A percentile compares a stretch with the other conserved stretches of the same genome.
These are phyloP conservation scores for Trichophyton schoenleinii DNA, from an alignment of 2,329 filamentous ascomycete species.

Conservation along the genomic window DNA sequence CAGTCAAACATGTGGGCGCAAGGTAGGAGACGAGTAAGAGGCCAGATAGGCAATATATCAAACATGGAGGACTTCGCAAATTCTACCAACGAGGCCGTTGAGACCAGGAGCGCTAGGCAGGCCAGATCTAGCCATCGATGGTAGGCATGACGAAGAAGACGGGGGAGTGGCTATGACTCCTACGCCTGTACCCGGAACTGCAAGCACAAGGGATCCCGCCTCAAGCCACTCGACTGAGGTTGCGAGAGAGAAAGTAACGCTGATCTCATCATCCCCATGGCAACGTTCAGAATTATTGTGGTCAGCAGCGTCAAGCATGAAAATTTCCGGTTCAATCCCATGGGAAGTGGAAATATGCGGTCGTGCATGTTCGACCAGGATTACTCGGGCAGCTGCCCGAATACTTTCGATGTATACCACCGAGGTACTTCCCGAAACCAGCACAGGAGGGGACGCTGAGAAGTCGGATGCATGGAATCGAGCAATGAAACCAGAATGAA, in stretches of 20 bases:
- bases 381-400: constrained; percentile 63
- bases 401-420: constrained; percentile 84
- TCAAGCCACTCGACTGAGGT: constrained; percentile 47
- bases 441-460: constrained; percentile 35
- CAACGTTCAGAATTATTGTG: constrained; percentile 6
- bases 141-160: constrained; percentile 19
- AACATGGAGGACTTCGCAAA: constrained; percentile 24
- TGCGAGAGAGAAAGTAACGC: constrained; percentile 45
- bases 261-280: constrained; percentile 21
- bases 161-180: constrained; percentile 30
- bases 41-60: constrained; percentile 3
- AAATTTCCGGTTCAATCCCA: constrained; percentile 31
- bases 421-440: constrained; percentile 42
- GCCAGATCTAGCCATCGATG: constrained; percentile 20
- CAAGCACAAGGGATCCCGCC: constrained; percentile 43
- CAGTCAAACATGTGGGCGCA: background rate
- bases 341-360: constrained; percentile 7
- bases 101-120: constrained; percentile 41
- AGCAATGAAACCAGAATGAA: constrained; percentile 58
- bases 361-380: constrained; percentile 38
- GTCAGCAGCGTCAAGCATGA: constrained; percentile 30
- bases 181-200: constrained; percentile 46
- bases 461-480: constrained; percentile 53
- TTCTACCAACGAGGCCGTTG: constrained; percentile 47
- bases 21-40: background rate